Base-by-base conservation (phyloP, 306 rosid species). In the Dalbergia cochinchinensis region DNA sequence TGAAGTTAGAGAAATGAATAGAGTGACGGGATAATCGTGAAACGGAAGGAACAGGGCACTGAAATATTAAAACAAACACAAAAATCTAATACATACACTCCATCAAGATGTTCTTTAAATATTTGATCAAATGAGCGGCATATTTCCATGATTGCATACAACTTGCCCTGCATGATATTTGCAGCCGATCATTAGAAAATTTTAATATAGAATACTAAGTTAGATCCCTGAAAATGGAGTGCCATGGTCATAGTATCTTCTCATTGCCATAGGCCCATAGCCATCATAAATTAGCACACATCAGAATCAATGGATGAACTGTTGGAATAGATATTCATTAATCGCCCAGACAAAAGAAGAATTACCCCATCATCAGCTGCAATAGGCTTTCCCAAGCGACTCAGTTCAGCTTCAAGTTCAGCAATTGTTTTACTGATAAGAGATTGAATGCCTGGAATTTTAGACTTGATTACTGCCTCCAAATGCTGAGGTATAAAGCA, bases 391-490 rank as follows among this genome's bases (percentile, higher is more conserved):
- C 98, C 98, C 65, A 94, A 88, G 74, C 92, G 98, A 74, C 88
- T 87, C 82, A 92, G 86, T 78, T 94, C 98, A n/a, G 90, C n/a
- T 91, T 94, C 98, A 75, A 94, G 86, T 51, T 94, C 98, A 78
- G 88, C 71, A 47, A 92, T 44, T 76, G 97, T 92, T 83, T 94
- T 94, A 90, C 82, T 92, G 45, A 94, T 92, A 69, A 94, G 98
- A 76, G 92, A 89, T 77, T 94, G 98, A 82, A 94, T 88, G 84
- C 97, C 97, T 0, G 97, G 98, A 80, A 92, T 91, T 83, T 89
- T 92, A 83, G 97, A 88, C 92, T 94, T 92, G 89, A 94, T 94
- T n/a, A 92, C 98, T n/a, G 82, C 88, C 85, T 94, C 98, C 86
- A 94, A 83, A 86, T 94, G 98, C 98, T 92, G 97, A 64, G 14